phyloP scores from a whole-genome alignment of 2,329 filamentous ascomycete species.

The Penicillium griseofulvum region DNA sequence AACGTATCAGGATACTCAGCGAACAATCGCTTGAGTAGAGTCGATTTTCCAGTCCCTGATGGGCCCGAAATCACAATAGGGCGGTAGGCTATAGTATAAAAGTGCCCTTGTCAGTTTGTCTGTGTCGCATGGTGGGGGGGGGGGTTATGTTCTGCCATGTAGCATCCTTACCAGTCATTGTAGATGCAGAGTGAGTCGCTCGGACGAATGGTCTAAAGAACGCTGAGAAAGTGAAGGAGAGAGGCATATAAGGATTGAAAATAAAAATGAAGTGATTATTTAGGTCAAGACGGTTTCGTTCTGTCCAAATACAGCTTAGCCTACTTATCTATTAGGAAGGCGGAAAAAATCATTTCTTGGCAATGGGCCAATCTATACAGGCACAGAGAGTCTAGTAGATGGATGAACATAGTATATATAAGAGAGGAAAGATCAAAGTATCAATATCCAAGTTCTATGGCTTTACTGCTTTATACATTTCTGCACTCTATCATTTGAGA shows the following conservation, averaged over 20 bases:
- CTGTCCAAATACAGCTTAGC: not conserved
- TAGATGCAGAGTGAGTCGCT: conserved; percentile 7
- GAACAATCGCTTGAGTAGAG: conserved; percentile 44
- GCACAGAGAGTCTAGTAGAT: no score
- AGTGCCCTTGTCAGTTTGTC: not conserved
- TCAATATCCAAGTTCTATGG: conserved; percentile 6
- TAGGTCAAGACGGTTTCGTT: not conserved
- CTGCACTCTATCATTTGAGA: conserved; percentile 10
- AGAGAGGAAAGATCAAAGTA: not conserved
- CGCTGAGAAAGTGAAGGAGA: conserved; percentile 4
- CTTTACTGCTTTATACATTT: conserved; percentile 17
- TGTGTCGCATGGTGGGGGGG: not conserved
- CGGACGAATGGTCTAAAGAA: not conserved
- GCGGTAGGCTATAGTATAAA: not conserved
- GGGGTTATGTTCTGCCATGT: not conserved
- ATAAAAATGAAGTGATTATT: not conserved
- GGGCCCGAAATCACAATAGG: conserved; percentile 29
- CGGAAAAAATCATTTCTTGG: not conserved
- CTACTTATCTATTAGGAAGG: not conserved
- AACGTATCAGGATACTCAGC: conserved; percentile 43
- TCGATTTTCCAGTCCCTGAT: conserved; percentile 46
- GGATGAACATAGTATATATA: no score
- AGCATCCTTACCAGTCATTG: conserved; percentile 27
- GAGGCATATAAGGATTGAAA: conserved; percentile 21
- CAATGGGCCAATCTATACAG: no score